These are phyloP conservation scores for Amanita jacksonii DNA, from an alignment of 768 basidiomycete genomes.

Conservation along the genomic window DNA sequence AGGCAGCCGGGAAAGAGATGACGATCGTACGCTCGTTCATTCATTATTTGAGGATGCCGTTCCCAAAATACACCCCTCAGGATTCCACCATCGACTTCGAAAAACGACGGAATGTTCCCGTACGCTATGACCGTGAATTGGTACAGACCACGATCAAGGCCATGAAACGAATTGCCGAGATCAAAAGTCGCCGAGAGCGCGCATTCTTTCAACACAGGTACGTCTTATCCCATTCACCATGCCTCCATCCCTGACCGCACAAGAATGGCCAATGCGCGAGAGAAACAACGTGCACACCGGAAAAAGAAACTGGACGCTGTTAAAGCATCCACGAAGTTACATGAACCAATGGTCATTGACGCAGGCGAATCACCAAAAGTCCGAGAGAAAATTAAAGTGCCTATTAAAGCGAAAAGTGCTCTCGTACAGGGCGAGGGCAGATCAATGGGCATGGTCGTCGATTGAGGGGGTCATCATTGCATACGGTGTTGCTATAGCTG, in stretches of 20 bases:
- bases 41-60: too few relatives aligned
- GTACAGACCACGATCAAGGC: slow-evolving; percentile 90
- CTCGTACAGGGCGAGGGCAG: slow-evolving; percentile 77
- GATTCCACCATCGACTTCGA: slow-evolving; percentile 99
- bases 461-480: too few relatives aligned
- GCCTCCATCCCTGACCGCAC: slow-evolving; percentile 6
- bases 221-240: slow-evolving; percentile 10
- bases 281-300: slow-evolving; percentile 69
- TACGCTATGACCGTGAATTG: slow-evolving; percentile 93
- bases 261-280: slow-evolving; percentile 80
- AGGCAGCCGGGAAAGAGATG: slow-evolving; percentile 99
- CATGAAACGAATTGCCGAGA: slow-evolving; percentile 92
- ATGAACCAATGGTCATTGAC: slow-evolving; percentile 48
- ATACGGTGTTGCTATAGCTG: not conserved
- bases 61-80: slow-evolving; percentile 27
- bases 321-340: slow-evolving; percentile 51
- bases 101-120: slow-evolving; percentile 95
- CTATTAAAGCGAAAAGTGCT: slow-evolving; percentile 54
- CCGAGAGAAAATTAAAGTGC: slow-evolving; percentile 72
- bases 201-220: slow-evolving; percentile 95
- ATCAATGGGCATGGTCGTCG: slow-evolving; percentile 88
- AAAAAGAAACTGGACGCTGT: slow-evolving; percentile 51
- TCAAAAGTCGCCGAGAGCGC: slow-evolving; percentile 81
- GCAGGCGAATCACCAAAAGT: slow-evolving; percentile 36
- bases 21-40: slow-evolving; percentile 72